A percentile compares a stretch with the other conserved stretches of the same genome.
Conservation (phyloP, 2,329 filamentous ascomycete species). For the Diaporthe vexans region DNA sequence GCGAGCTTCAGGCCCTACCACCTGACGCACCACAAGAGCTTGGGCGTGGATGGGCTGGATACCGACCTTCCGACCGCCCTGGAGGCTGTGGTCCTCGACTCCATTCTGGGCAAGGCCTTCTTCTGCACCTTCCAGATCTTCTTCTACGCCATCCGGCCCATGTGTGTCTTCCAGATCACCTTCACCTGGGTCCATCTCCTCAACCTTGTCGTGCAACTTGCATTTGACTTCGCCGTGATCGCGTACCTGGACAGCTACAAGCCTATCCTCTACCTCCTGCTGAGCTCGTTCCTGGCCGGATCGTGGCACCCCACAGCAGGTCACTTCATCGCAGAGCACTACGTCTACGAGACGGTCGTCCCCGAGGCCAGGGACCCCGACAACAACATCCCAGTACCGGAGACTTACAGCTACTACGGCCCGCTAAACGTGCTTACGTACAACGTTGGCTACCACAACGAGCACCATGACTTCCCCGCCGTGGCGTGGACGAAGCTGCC, state of each 20-base stretch:
- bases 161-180: slow-evolving; percentile 92
- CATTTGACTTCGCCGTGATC: slow-evolving; percentile 82
- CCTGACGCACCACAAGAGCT: slow-evolving; percentile 97
- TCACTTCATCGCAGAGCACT: slow-evolving; percentile 99
- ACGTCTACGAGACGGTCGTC: slow-evolving; percentile 79
- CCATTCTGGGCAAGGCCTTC: slow-evolving; percentile 95
- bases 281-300: slow-evolving; percentile 93
- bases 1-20: slow-evolving; percentile 98
- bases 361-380: slow-evolving; percentile 68
- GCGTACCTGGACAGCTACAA: slow-evolving; percentile 68
- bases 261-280: slow-evolving; percentile 84
- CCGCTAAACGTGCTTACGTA: slow-evolving; percentile 93
- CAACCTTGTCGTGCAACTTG: slow-evolving; percentile 83
- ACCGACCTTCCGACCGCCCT: slow-evolving; percentile 94
- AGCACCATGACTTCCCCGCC: slow-evolving; percentile 98
- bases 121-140: slow-evolving; percentile 99
- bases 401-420: slow-evolving; percentile 98
- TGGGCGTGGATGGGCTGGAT: slow-evolving; percentile 95
- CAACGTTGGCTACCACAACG: slow-evolving; percentile 98
- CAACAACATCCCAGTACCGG: slow-evolving; percentile 79
- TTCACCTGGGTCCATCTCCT: slow-evolving; percentile 87
- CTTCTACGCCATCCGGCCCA: slow-evolving; percentile 96
- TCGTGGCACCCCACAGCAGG: slow-evolving; percentile 94
- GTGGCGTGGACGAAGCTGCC: slow-evolving; percentile 93
- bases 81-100: slow-evolving; percentile 94